These are phyloP conservation scores for Populus hybrid DNA, from an alignment of 441 rosid genomes.

Conservation along the genomic window DNA sequence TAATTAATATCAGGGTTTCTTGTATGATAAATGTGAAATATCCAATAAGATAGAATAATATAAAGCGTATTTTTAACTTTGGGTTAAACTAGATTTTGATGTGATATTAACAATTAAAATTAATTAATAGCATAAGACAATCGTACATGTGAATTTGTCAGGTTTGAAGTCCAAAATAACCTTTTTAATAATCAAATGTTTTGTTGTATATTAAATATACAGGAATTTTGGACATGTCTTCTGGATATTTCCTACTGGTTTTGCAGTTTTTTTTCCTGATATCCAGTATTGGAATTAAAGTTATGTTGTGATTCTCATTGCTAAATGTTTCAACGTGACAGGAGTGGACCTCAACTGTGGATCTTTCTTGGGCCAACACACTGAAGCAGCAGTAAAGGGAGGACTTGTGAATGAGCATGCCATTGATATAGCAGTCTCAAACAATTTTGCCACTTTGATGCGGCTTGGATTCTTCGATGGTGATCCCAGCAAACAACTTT, in stretches of 20 bases:
- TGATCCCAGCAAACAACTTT: conserved; percentile 63
- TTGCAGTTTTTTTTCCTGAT: not conserved
- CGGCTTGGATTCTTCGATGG: conserved; percentile 90
- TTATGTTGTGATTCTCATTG: not conserved
- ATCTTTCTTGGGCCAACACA: conserved; percentile 59
- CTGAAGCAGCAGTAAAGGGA: conserved; percentile 63
- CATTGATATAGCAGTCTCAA: conserved; percentile 53
- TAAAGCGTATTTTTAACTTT: no score
- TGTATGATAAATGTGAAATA: not conserved
- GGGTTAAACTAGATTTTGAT: no score
- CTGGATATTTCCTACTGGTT: no score
- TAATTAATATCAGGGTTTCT: no score
- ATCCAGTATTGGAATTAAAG: not conserved
- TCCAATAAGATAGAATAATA: no score
- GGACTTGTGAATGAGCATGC: conserved; percentile 58
- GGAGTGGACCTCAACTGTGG: conserved; percentile 85
- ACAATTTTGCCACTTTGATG: conserved; percentile 79
- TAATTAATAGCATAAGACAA: no score
- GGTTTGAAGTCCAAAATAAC: not conserved
- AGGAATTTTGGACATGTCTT: no score
- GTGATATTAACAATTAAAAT: no score
- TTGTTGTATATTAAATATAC: no score
- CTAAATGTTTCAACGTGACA: conserved; percentile 10
- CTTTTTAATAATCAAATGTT: not conserved
- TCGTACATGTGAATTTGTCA: no score